These are phyloP conservation scores for Salix koriyanagi DNA, from an alignment of 345 rosid species.

Conservation along the genomic window DNA sequence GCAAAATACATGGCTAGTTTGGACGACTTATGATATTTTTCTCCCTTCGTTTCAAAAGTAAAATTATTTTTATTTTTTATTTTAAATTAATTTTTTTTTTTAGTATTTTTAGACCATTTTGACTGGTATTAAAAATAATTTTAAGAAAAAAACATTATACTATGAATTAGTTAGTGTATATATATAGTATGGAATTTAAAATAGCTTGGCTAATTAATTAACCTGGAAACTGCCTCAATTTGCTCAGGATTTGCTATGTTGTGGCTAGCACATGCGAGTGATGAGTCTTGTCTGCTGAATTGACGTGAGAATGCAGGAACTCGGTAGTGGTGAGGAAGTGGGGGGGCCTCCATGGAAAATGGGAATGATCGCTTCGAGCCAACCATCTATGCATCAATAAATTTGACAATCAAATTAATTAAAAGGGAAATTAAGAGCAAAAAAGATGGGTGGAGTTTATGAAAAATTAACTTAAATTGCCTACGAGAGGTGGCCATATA, in stretches of 20 bases:
- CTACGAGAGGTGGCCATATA: no score
- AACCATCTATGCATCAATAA: conserved; percentile 24
- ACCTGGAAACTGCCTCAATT: conserved; percentile 34
- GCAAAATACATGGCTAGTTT: neutral
- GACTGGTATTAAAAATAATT: no score
- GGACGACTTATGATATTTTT: neutral
- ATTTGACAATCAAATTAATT: neutral
- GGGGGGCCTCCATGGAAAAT: conserved; percentile 26
- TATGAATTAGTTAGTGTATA: no score
- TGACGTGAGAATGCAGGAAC: conserved; percentile 13
- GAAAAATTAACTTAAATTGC: neutral
- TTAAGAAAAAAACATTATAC: no score
- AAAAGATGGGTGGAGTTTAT: neutral
- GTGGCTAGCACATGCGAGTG: conserved; percentile 16
- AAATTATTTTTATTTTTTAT: neutral
- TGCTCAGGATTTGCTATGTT: conserved; percentile 20
- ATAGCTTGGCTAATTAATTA: neutral
- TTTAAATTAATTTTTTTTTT: neutral
- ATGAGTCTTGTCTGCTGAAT: conserved; percentile 11
- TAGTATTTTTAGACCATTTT: no score
- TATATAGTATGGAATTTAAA: neutral
- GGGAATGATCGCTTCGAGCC: conserved; percentile 42
- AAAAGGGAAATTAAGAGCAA: neutral
- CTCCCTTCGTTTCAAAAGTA: no score
- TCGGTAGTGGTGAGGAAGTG: conserved; percentile 15